Conservation (phyloP, 805 yeast genomes). For the Metschnikowia cubensis region DNA sequence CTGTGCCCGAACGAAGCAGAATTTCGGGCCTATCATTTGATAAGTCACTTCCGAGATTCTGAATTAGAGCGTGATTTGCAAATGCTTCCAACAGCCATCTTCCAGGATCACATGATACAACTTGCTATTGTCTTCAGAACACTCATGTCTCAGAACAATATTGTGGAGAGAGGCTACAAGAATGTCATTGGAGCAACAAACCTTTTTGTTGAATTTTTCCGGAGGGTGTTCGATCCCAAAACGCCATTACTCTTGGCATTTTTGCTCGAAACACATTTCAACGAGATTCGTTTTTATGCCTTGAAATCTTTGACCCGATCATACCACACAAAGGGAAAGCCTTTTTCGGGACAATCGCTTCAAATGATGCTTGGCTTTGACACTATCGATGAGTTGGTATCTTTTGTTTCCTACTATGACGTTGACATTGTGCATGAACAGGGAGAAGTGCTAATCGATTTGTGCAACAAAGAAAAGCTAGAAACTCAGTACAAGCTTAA, state of each 20-base stretch:
- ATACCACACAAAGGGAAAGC: slow-evolving; percentile 67
- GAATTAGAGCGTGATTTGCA: slow-evolving; percentile 78
- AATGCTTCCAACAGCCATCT: slow-evolving; percentile 54
- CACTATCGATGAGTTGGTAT: slow-evolving; percentile 44
- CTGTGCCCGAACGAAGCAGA: slow-evolving; percentile 83
- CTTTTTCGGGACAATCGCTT: slow-evolving; percentile 50
- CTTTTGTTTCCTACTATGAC: slow-evolving; percentile 63
- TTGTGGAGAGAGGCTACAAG: slow-evolving; percentile 50
- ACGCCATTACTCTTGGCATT: slow-evolving; percentile 70
- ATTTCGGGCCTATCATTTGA: slow-evolving; percentile 79
- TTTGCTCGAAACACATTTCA: slow-evolving; percentile 72
- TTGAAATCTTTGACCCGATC: slow-evolving; percentile 61
- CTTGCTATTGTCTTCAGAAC: slow-evolving; percentile 69
- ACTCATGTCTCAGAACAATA: slow-evolving; percentile 58
- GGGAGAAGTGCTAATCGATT: slow-evolving; percentile 32
- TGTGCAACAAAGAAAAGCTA: slow-evolving; percentile 40
- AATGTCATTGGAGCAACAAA: slow-evolving; percentile 53
- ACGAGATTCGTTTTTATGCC: slow-evolving; percentile 73
- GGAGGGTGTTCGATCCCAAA: slow-evolving; percentile 40
- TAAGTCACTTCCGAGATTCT: slow-evolving; percentile 78
- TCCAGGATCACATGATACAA: slow-evolving; percentile 56
- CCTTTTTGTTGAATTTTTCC: slow-evolving; percentile 62
- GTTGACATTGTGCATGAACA: slow-evolving; percentile 39
- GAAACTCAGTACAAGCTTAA: slow-evolving; percentile 37
- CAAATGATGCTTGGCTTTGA: slow-evolving; percentile 63